These are phyloP conservation scores for Sergeia podlipaevii DNA, from an alignment of 208 protist genomes.

Conservation along the genomic window DNA sequence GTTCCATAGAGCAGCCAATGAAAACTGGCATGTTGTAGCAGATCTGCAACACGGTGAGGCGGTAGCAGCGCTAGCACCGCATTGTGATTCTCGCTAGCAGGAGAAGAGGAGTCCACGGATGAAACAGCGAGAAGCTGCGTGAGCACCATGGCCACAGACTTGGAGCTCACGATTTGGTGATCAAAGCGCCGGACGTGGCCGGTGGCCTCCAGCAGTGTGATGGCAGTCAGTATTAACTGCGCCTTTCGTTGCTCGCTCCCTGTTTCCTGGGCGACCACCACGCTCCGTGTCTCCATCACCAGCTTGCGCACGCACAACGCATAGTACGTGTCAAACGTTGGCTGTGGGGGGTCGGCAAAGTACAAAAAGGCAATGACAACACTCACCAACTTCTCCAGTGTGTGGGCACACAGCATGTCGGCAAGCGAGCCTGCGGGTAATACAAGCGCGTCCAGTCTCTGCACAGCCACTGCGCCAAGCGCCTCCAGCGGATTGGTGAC, in stretches of 20 bases:
- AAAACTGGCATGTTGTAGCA: no score
- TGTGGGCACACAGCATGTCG: constrained; percentile 21
- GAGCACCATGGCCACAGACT: no score
- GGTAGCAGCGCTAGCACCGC: no score
- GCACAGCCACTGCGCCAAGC: constrained; percentile 33
- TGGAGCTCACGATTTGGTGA: constrained; percentile 6
- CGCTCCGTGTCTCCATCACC: not conserved
- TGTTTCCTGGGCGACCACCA: not conserved
- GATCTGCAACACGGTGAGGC: no score
- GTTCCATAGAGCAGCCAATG: no score
- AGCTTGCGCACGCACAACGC: constrained; percentile 21
- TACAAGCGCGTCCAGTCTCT: constrained; percentile 50
- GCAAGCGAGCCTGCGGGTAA: constrained; percentile 16
- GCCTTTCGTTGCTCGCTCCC: not conserved
- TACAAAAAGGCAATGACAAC: constrained; percentile 40
- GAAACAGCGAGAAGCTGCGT: no score
- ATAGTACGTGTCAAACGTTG: constrained; percentile 64
- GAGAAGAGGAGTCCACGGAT: no score
- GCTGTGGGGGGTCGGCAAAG: constrained; percentile 63
- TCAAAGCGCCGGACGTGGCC: constrained; percentile 4
- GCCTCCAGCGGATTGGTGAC: no score
- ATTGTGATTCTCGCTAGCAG: no score
- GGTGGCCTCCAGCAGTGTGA: not conserved
- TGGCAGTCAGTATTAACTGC: not conserved
- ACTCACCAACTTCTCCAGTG: constrained; percentile 36